A percentile compares a stretch with the other conserved stretches of the same genome.
phyloP scores from a whole-genome alignment of 139 green algal genomes.

The Diplosphaera chodatii region DNA sequence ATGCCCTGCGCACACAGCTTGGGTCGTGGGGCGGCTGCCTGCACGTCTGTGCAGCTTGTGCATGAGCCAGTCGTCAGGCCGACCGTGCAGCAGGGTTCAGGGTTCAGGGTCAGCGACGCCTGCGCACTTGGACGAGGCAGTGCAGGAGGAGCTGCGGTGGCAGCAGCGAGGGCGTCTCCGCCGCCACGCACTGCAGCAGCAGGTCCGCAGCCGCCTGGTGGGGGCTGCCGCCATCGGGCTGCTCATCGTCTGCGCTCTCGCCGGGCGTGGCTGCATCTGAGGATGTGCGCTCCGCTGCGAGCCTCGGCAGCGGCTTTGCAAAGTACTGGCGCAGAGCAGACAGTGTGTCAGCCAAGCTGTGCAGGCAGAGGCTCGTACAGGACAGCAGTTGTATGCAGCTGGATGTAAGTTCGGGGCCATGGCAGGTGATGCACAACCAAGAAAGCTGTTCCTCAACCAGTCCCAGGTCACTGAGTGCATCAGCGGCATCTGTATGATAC shows the following conservation, averaged over 20 bases:
- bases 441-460: too few relatives aligned
- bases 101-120: neutral
- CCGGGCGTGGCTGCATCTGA: too few relatives aligned
- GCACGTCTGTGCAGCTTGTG: neutral
- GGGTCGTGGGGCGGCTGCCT: neutral
- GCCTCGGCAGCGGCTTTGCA: conserved; percentile 43
- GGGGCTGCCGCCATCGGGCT: neutral
- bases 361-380: neutral
- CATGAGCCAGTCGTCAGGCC: too few relatives aligned
- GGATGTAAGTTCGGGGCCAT: too few relatives aligned
- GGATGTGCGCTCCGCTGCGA: neutral
- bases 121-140: conserved; percentile 22
- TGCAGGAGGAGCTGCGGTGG: conserved; percentile 48
- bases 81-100: neutral
- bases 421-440: too few relatives aligned
- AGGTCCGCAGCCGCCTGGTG: neutral
- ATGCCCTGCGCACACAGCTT: neutral
- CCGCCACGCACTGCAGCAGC: neutral
- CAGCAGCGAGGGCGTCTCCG: conserved; percentile 53
- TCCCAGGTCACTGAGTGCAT: too few relatives aligned
- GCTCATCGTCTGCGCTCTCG: neutral
- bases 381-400: neutral
- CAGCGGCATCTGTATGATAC: too few relatives aligned
- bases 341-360: neutral
- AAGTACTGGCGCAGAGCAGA: conserved; percentile 60